Evolutionary conservation across 257 asterid species (phyloP).

Genomic region (Osmanthus fragrans): DNA sequence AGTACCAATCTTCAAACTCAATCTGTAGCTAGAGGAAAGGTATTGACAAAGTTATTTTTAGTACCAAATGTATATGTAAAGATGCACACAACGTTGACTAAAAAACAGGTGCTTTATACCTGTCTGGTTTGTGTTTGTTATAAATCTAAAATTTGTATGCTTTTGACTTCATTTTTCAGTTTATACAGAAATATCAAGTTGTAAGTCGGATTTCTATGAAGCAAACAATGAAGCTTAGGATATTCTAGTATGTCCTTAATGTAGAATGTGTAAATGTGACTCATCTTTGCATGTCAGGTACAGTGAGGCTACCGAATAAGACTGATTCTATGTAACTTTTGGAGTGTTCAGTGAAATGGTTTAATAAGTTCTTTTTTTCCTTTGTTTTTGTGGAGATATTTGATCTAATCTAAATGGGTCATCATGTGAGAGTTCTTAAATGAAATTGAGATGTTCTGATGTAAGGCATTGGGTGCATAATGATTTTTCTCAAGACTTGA

Average conservation of each 20-base stretch:
- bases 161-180: background rate
- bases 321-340: background rate
- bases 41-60: conserved; percentile 25
- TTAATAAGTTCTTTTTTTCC: background rate
- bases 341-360: background rate
- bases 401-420: background rate
- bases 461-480: background rate
- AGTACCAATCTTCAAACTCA: conserved; percentile 95
- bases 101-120: background rate
- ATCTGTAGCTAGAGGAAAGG: conserved; percentile 95
- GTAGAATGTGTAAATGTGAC: background rate
- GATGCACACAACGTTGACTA: background rate
- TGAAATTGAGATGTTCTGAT: background rate
- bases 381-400: background rate
- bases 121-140: background rate
- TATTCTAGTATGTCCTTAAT: background rate
- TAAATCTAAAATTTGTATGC: background rate
- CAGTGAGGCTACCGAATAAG: background rate
- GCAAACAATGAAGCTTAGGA: background rate
- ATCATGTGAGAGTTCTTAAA: background rate
- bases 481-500: background rate
- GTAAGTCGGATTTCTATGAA: background rate
- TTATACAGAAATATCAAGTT: background rate
- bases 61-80: conserved; percentile 8
- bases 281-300: background rate